A percentile compares a stretch with the other conserved stretches of the same genome.
Conservation (phyloP, 371 early-diverging fungal genomes). For the Umbelopsis sp. region DNA sequence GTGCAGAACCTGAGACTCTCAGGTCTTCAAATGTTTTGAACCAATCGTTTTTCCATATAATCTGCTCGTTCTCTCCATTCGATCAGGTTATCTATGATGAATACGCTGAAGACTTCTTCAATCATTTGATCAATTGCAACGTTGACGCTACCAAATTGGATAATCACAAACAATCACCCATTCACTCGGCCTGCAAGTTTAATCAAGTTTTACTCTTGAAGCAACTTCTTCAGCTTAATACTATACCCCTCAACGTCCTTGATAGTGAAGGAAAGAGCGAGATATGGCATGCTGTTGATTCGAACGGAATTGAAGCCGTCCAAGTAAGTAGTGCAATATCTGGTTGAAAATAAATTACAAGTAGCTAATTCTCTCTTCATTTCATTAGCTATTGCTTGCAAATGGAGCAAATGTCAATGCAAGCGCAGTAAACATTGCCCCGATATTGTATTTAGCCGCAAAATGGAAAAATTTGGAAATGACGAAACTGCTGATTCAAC, state of each 20-base stretch:
- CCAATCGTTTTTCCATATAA: slow-evolving; percentile 54
- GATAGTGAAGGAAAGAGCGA: slow-evolving; percentile 45
- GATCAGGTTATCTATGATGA: slow-evolving; percentile 29
- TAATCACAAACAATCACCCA: slow-evolving; percentile 35
- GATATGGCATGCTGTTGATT: slow-evolving; percentile 50
- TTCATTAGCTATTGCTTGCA: slow-evolving; percentile 32
- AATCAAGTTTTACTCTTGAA: slow-evolving; percentile 38
- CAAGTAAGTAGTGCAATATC: slow-evolving; percentile 24
- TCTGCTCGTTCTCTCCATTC: slow-evolving; percentile 49
- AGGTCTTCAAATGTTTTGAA: slow-evolving; percentile 19
- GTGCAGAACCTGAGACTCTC: slow-evolving; percentile 23
- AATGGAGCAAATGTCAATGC: slow-evolving; percentile 26
- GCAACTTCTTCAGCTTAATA: slow-evolving; percentile 25
- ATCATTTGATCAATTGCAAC: background rate
- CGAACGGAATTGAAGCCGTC: slow-evolving; percentile 24
- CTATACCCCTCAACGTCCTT: slow-evolving; percentile 22
- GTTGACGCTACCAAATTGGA: slow-evolving; percentile 27
- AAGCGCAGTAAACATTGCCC: slow-evolving; percentile 17
- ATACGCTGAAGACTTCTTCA: slow-evolving; percentile 1
- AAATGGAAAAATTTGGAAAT: slow-evolving; percentile 26
- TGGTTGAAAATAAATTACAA: background rate
- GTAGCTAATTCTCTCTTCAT: background rate
- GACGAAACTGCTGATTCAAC: slow-evolving; percentile 31
- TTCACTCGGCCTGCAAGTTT: slow-evolving; percentile 57
- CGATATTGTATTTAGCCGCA: slow-evolving; percentile 32